A percentile compares a stretch with the other conserved stretches of the same genome.
phyloP scores from a whole-genome alignment of 495 filamentous ascomycete species.

The Hypomontagnella monticulosa region DNA sequence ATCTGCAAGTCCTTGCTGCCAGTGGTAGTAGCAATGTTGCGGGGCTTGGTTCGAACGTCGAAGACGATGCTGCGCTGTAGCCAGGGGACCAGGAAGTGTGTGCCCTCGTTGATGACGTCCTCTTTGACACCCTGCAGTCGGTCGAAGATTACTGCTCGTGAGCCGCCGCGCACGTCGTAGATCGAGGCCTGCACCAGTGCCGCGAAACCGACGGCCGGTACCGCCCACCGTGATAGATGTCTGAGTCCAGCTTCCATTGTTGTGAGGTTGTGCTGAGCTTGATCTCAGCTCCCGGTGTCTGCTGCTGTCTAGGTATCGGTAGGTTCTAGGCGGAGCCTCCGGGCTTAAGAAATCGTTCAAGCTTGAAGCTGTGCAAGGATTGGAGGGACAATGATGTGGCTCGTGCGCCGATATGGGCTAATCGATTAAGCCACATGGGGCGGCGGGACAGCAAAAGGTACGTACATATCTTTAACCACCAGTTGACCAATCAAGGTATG shows the following conservation, averaged over 20 bases:
- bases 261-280: not conserved
- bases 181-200: slow-evolving; percentile 76
- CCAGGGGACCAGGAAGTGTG: slow-evolving; percentile 97
- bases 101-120: slow-evolving; percentile 91
- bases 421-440: slow-evolving; percentile 31
- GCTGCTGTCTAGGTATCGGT: not conserved
- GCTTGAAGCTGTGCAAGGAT: not conserved
- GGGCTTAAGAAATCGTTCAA: slow-evolving; percentile 25
- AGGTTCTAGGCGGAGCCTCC: slow-evolving; percentile 22
- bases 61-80: slow-evolving; percentile 94
- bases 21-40: slow-evolving; percentile 97
- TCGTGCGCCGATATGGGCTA: not conserved
- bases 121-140: slow-evolving; percentile 91
- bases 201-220: slow-evolving; percentile 73
- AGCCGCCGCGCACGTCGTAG: slow-evolving; percentile 96
- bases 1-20: slow-evolving; percentile 99
- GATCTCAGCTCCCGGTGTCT: not conserved
- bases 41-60: slow-evolving; percentile 96
- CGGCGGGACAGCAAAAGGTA: not conserved
- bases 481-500: not conserved
- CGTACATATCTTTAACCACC: too few species aligned
- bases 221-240: slow-evolving; percentile 70
- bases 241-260: slow-evolving; percentile 35
- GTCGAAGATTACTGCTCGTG: slow-evolving; percentile 98
- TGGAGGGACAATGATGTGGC: not conserved